phyloP scores from a whole-genome alignment of 108 stramenopile genomes.

The Asterionellopsis glacialis region DNA sequence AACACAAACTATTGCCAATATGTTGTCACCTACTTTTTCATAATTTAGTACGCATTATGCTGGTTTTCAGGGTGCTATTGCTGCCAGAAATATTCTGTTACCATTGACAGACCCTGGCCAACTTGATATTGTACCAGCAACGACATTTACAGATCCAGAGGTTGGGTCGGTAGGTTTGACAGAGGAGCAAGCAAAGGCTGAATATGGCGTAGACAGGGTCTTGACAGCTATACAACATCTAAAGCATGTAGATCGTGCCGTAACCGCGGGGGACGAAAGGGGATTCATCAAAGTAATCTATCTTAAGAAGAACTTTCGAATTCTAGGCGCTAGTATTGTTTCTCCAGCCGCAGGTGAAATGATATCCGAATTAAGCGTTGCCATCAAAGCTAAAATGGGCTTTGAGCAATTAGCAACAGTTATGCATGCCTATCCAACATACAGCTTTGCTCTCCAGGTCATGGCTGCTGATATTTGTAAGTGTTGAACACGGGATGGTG shows the following conservation, averaged over 20 bases:
- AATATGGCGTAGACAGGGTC: conserved; percentile 55
- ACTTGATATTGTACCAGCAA: conserved; percentile 56
- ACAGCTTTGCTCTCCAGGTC: conserved; percentile 43
- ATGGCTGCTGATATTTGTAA: conserved; percentile 50
- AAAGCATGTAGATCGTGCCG: conserved; percentile 37
- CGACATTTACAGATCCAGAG: conserved; percentile 84
- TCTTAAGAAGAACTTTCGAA: conserved; percentile 18
- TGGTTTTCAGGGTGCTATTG: conserved; percentile 83
- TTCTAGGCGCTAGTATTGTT: conserved; percentile 60
- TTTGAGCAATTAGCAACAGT: conserved; percentile 48
- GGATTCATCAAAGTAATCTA: conserved; percentile 61
- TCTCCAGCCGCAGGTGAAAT: conserved; percentile 57
- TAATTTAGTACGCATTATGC: conserved; percentile 57
- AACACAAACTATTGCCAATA: too few relatives aligned
- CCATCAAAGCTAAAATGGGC: conserved; percentile 29
- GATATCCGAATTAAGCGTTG: conserved; percentile 49
- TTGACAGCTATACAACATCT: conserved; percentile 48
- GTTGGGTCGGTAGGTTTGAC: conserved; percentile 73
- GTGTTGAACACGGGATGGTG: too few relatives aligned
- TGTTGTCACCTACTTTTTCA: too few relatives aligned
- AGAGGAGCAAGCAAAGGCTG: conserved; percentile 55
- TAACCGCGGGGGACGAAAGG: conserved; percentile 35
- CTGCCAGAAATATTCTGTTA: conserved; percentile 81
- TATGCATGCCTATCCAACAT: conserved; percentile 60
- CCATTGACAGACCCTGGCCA: conserved; percentile 50